Percentiles rank a stretch among this genome's conserved stretches.
These are phyloP conservation scores for Heterobasidion parviporum DNA, from an alignment of 1,284 basidiomycete genomes.

Conservation along the genomic window DNA sequence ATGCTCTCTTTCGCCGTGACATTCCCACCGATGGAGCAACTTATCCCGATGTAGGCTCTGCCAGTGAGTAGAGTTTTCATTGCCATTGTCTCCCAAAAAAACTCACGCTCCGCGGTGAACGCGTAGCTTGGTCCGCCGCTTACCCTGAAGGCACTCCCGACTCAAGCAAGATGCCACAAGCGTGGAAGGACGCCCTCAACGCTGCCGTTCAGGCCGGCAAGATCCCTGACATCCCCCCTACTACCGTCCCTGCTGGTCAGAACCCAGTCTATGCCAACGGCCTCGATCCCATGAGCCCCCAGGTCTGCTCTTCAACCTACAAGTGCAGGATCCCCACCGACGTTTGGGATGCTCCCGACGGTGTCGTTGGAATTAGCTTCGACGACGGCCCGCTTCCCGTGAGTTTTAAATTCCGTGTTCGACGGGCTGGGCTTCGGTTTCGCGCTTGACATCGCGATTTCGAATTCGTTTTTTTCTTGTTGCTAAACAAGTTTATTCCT, in stretches of 20 bases:
- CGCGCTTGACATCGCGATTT: background rate
- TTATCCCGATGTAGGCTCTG: conserved; percentile 9
- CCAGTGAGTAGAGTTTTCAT: conserved; percentile 2
- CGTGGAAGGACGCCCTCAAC: conserved; percentile 63
- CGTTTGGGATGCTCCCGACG: conserved; percentile 65
- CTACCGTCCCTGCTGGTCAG: conserved; percentile 29
- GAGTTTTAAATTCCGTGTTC: conserved; percentile 12
- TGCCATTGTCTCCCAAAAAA: background rate
- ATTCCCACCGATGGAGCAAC: conserved; percentile 3
- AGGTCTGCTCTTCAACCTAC: conserved; percentile 61
- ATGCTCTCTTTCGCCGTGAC: conserved; percentile 46
- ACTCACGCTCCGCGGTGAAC: background rate
- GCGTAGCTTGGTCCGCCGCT: conserved; percentile 48
- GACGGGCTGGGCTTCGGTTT: too few species aligned
- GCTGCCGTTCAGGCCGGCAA: conserved; percentile 57
- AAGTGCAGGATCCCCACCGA: conserved; percentile 54
- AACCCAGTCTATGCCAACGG: conserved; percentile 51
- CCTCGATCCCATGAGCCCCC: conserved; percentile 38
- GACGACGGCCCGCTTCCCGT: conserved; percentile 75
- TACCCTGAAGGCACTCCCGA: conserved; percentile 42
- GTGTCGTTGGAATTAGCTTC: conserved; percentile 53
- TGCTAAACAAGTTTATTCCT: background rate
- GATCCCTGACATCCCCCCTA: conserved; percentile 60
- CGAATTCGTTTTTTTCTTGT: background rate
- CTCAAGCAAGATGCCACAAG: conserved; percentile 38